Evolutionary conservation across 2,329 filamentous ascomycete genomes (phyloP).

Genomic region (Alternaria tenuissima): DNA sequence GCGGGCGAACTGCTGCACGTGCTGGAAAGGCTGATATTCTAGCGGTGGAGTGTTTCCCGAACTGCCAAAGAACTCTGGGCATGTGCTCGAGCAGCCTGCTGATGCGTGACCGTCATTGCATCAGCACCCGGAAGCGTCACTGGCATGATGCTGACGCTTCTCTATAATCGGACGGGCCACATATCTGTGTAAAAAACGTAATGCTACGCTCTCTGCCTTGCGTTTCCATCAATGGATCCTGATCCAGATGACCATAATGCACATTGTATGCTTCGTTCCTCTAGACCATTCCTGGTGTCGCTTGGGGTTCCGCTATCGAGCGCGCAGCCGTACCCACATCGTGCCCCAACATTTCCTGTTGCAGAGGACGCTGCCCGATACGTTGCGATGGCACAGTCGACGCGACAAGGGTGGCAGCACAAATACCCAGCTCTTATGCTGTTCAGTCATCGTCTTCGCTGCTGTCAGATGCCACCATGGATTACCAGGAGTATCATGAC

Average conservation of each 20-base stretch:
- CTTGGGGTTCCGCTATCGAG: neutral
- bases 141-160: neutral
- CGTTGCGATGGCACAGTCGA: no score
- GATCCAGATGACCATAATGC: neutral
- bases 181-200: neutral
- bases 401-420: no score
- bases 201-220: neutral
- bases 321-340: neutral
- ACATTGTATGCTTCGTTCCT: neutral
- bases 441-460: no score
- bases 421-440: no score
- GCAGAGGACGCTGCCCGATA: no score
- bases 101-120: neutral
- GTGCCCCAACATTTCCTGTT: no score
- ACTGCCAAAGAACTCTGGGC: neutral
- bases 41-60: neutral
- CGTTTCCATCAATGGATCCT: neutral
- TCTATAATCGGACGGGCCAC: neutral
- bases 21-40: neutral
- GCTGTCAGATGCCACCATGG: no score
- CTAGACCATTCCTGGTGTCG: neutral
- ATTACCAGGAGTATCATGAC: no score
- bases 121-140: no score
- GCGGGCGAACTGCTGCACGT: neutral
- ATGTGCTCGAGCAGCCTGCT: neutral